These are phyloP conservation scores for Salix caprea DNA, from an alignment of 345 rosid genomes.

Conservation along the genomic window DNA sequence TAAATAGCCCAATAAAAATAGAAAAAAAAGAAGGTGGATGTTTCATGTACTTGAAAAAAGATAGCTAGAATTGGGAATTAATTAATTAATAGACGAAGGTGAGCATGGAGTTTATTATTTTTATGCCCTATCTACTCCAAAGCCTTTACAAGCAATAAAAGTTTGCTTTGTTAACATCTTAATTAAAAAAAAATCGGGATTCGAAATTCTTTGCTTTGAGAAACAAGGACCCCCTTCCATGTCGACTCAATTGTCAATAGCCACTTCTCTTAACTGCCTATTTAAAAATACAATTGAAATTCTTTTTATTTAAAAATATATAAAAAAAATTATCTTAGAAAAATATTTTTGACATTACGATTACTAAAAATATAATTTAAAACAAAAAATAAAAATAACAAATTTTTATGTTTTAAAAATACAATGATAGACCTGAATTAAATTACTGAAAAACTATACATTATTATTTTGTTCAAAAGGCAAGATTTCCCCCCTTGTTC, in stretches of 20 bases:
- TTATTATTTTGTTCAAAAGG: neutral
- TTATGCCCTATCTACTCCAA: slow-evolving; percentile 11
- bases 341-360: no score
- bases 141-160: slow-evolving; percentile 20
- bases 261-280: neutral
- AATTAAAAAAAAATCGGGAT: neutral
- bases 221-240: no score
- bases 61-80: neutral
- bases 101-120: neutral
- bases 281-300: no score
- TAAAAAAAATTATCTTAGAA: no score
- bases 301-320: no score
- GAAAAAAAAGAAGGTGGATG: neutral
- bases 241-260: neutral
- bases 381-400: no score
- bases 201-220: neutral
- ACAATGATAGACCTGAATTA: no score
- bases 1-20: no score
- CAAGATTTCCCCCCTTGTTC: neutral
- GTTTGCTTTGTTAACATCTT: neutral
- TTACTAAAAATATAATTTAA: no score
- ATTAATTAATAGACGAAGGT: neutral
- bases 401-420: no score
- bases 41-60: slow-evolving; percentile 9
- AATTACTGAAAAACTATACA: no score